A percentile compares a stretch with the other conserved stretches of the same genome.
These are phyloP conservation scores for Neurospora terricola DNA, from an alignment of 495 filamentous ascomycete genomes.

Conservation along the genomic window DNA sequence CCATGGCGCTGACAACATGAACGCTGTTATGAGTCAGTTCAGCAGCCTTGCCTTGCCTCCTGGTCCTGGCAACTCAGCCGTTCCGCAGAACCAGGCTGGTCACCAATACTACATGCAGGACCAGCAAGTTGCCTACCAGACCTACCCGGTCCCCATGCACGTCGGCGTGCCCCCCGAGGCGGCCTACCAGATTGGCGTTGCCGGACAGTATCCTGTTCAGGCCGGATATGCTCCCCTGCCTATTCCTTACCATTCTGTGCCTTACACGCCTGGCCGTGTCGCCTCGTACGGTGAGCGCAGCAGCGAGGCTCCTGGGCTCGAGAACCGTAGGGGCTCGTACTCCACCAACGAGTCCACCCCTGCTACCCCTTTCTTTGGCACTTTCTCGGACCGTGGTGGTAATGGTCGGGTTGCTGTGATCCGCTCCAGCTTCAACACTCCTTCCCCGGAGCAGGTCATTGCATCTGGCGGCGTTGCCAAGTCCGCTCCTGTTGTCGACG, in stretches of 20 bases:
- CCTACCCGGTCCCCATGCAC: slow-evolving; percentile 21
- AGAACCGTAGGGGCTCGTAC: slow-evolving; percentile 53
- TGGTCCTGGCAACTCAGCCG: slow-evolving; percentile 13
- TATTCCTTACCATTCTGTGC: slow-evolving; percentile 27
- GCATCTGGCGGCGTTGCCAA: slow-evolving; percentile 30
- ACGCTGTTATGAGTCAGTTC: slow-evolving; percentile 31
- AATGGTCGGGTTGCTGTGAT: slow-evolving; percentile 43
- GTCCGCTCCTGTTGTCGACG: slow-evolving; percentile 39
- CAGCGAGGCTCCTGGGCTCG: slow-evolving; percentile 46
- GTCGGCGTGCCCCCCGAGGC: slow-evolving; percentile 21
- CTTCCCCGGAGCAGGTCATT: slow-evolving; percentile 52
- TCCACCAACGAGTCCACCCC: slow-evolving; percentile 63
- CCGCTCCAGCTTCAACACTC: slow-evolving; percentile 51
- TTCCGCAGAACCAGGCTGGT: slow-evolving; percentile 17
- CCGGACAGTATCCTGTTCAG: slow-evolving; percentile 27
- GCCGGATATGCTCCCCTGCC: slow-evolving; percentile 21
- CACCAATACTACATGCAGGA: slow-evolving; percentile 25
- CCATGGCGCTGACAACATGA: slow-evolving; percentile 15
- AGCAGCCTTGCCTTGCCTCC: slow-evolving; percentile 25
- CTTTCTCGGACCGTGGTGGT: slow-evolving; percentile 42
- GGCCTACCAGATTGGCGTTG: slow-evolving; percentile 16
- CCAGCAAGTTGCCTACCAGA: slow-evolving; percentile 22
- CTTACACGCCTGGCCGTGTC: slow-evolving; percentile 39
- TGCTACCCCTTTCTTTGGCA: slow-evolving; percentile 48
- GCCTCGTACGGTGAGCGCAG: slow-evolving; percentile 29